A percentile compares a stretch with the other conserved stretches of the same genome.
phyloP scores from a whole-genome alignment of 192 early-diverging fungal species.

The Coemansia sp. region DNA sequence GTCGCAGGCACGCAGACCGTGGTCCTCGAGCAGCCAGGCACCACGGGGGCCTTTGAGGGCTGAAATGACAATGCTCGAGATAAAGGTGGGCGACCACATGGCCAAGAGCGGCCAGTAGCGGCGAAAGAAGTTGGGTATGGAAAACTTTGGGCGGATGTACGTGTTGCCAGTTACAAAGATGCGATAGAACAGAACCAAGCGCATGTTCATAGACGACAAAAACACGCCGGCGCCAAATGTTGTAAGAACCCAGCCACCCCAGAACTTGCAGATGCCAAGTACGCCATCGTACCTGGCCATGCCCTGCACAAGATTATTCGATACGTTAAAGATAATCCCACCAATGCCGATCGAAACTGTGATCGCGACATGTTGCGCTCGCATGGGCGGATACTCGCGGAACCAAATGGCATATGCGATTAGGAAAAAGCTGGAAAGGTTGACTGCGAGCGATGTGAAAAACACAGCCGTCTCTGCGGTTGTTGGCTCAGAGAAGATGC shows the following conservation, averaged over 20 bases:
- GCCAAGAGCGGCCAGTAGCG: slow-evolving; percentile 41
- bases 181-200: slow-evolving; percentile 36
- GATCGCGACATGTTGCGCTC: slow-evolving; percentile 45
- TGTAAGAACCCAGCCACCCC: slow-evolving; percentile 35
- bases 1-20: slow-evolving; percentile 34
- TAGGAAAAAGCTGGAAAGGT: slow-evolving; percentile 26
- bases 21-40: slow-evolving; percentile 43
- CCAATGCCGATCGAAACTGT: slow-evolving; percentile 29
- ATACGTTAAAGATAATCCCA: slow-evolving; percentile 38
- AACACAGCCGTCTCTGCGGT: slow-evolving; percentile 32
- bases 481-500: slow-evolving; percentile 32
- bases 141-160: slow-evolving; percentile 11
- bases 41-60: slow-evolving; percentile 27
- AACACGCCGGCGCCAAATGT: slow-evolving; percentile 31
- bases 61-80: slow-evolving; percentile 29
- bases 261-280: slow-evolving; percentile 31
- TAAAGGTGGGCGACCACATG: slow-evolving; percentile 24
- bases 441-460: slow-evolving; percentile 25
- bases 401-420: slow-evolving; percentile 31
- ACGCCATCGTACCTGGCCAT: slow-evolving; percentile 42
- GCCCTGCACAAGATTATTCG: slow-evolving; percentile 36
- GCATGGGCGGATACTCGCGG: slow-evolving; percentile 38
- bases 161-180: slow-evolving; percentile 40
- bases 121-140: slow-evolving; percentile 23
- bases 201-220: slow-evolving; percentile 32